A percentile compares a stretch with the other conserved stretches of the same genome.
These are phyloP conservation scores for Leersia perrieri DNA, from an alignment of 176 grass and related monocot species.

Conservation along the genomic window DNA sequence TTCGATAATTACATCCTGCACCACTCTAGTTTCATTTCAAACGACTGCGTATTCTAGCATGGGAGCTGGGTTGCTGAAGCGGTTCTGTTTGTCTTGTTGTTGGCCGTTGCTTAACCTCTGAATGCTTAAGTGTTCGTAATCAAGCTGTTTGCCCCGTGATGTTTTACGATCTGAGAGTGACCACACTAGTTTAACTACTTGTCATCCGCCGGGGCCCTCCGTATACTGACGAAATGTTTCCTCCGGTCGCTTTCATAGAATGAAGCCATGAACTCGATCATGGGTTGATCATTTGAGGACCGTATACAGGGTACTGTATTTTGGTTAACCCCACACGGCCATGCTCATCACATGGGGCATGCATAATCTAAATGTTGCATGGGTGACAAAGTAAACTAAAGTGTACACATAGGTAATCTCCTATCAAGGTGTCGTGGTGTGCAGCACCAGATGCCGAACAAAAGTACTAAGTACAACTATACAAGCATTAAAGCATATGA, in stretches of 20 bases:
- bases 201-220: not conserved
- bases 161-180: not conserved
- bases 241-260: not conserved
- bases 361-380: not conserved
- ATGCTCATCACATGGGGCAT: conserved; percentile 8
- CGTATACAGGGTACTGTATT: not conserved
- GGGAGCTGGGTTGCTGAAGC: not conserved
- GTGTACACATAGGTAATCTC: not conserved
- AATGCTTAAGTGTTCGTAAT: not conserved
- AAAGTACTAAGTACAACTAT: not conserved
- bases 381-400: not conserved
- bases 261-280: not conserved
- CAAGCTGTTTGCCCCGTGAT: not conserved
- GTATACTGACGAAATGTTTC: not conserved
- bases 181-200: not conserved
- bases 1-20: not conserved
- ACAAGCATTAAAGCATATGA: not conserved
- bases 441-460: not conserved
- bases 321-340: not conserved
- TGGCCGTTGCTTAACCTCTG: not conserved
- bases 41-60: not conserved
- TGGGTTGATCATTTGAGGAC: not conserved
- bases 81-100: not conserved
- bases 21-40: not conserved
- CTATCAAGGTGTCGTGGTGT: not conserved